These are phyloP conservation scores for Dactylellina drechsleri DNA, from an alignment of 2,329 filamentous ascomycete species.

Conservation along the genomic window DNA sequence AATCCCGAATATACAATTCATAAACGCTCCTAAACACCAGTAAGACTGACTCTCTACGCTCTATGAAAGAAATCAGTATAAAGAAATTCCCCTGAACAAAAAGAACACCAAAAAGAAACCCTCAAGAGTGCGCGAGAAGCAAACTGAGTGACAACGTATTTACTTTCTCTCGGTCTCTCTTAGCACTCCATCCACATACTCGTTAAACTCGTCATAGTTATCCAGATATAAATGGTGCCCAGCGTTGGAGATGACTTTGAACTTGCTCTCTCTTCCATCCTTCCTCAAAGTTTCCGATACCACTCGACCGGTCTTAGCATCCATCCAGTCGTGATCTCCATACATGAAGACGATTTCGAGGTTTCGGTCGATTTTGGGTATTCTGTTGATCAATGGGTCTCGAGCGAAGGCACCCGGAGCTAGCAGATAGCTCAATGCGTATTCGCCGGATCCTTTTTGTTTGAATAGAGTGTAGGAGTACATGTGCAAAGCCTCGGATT, in stretches of 20 bases:
- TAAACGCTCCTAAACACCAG: too few relatives aligned
- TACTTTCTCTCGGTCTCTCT: slow-evolving; percentile 58
- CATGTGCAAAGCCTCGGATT: slow-evolving; percentile 85
- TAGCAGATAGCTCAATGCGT: slow-evolving; percentile 89
- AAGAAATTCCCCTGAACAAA: too few relatives aligned
- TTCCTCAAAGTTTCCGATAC: slow-evolving; percentile 81
- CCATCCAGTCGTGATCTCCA: slow-evolving; percentile 99
- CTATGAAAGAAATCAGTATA: too few relatives aligned
- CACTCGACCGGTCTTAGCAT: slow-evolving; percentile 83
- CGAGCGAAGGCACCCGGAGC: slow-evolving; percentile 93
- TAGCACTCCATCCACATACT: slow-evolving; percentile 74
- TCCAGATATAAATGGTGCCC: slow-evolving; percentile 79
- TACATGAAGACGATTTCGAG: slow-evolving; percentile 93
- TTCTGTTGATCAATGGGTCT: slow-evolving; percentile 84
- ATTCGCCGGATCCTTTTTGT: slow-evolving; percentile 91
- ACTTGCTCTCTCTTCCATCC: slow-evolving; percentile 81
- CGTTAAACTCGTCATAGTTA: slow-evolving; percentile 76
- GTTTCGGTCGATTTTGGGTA: slow-evolving; percentile 78
- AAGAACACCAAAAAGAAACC: too few relatives aligned
- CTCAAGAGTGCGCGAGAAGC: too few relatives aligned
- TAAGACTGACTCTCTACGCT: too few relatives aligned
- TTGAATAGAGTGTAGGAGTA: slow-evolving; percentile 96
- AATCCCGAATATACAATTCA: too few relatives aligned
- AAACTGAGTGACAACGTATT: not conserved
- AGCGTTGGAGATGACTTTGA: slow-evolving; percentile 77